Evolutionary conservation across 2,329 filamentous ascomycete species (phyloP).

Genomic region (Ophiostoma ulmi): DNA sequence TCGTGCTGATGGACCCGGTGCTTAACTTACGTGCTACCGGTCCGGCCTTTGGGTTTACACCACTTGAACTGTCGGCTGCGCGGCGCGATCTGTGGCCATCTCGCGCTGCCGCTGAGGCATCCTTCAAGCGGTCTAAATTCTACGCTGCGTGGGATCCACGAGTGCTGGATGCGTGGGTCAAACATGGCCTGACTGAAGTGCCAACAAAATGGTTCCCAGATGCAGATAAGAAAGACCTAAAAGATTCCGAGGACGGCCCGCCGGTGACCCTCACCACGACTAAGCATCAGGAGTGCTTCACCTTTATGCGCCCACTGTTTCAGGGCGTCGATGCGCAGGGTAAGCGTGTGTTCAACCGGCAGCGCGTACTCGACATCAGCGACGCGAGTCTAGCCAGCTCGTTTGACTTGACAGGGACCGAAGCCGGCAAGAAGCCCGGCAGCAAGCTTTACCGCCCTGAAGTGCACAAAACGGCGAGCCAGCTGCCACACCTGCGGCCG

Average conservation of each 20-base stretch:
- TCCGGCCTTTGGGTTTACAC: slow-evolving; percentile 38
- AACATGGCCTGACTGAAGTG: slow-evolving; percentile 68
- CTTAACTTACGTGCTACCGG: slow-evolving; percentile 52
- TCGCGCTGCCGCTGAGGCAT: slow-evolving; percentile 58
- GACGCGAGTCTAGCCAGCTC: slow-evolving; percentile 33
- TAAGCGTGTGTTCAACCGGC: slow-evolving; percentile 38
- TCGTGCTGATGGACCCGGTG: slow-evolving; percentile 82
- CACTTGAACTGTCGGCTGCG: slow-evolving; percentile 56
- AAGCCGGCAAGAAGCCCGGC: slow-evolving; percentile 17
- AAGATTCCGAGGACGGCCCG: slow-evolving; percentile 34
- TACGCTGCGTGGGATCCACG: slow-evolving; percentile 78
- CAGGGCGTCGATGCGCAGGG: slow-evolving; percentile 39
- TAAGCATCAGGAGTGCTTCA: slow-evolving; percentile 83
- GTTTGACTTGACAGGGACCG: not conserved
- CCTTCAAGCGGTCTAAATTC: slow-evolving; percentile 66
- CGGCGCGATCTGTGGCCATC: slow-evolving; percentile 82
- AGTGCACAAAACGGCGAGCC: slow-evolving; percentile 49
- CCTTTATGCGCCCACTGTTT: slow-evolving; percentile 61
- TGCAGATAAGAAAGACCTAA: slow-evolving; percentile 20
- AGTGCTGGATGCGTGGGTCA: slow-evolving; percentile 68
- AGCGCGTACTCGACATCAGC: slow-evolving; percentile 44
- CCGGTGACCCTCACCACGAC: slow-evolving; percentile 68
- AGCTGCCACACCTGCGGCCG: slow-evolving; percentile 58
- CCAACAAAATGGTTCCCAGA: slow-evolving; percentile 58
- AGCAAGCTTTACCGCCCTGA: slow-evolving; percentile 66